Evolutionary conservation across 2,329 filamentous ascomycete genomes (phyloP).

Genomic region (Talaromyces pinophilus): DNA sequence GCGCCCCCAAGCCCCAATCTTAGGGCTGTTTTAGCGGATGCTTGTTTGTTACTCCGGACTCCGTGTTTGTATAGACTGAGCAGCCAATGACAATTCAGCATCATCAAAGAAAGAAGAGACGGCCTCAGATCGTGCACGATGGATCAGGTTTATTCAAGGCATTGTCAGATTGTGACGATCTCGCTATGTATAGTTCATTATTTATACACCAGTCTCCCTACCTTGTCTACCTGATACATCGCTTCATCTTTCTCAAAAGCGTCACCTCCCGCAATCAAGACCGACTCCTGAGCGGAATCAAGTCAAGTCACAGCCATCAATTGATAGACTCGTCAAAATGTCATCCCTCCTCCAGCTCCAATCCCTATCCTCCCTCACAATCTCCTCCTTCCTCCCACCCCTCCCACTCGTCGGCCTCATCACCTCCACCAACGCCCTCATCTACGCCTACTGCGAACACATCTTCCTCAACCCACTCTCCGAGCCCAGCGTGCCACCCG

Average conservation of each 20-base stretch:
- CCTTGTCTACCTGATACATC: not conserved
- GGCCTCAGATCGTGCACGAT: not conserved
- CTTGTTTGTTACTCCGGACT: slow-evolving; percentile 8
- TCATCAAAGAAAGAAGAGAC: not conserved
- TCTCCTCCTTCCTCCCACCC: slow-evolving; percentile 12
- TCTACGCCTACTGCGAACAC: slow-evolving; percentile 13
- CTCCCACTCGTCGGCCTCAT: slow-evolving; percentile 14
- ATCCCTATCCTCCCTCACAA: slow-evolving; percentile 7
- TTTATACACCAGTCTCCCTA: not conserved
- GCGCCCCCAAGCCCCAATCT: not conserved
- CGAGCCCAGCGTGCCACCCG: not conserved
- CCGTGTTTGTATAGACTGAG: not conserved
- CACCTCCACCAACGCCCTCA: slow-evolving; percentile 17
- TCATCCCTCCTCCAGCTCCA: slow-evolving; percentile 1
- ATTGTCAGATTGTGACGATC: not conserved
- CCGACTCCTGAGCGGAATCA: not conserved
- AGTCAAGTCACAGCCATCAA: not conserved
- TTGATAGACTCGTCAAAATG: not conserved
- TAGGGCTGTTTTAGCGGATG: not conserved
- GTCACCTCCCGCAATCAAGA: not conserved
- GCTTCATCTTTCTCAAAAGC: not conserved
- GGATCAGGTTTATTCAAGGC: not conserved
- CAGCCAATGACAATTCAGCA: not conserved
- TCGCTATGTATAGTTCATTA: not conserved
- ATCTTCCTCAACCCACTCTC: slow-evolving; percentile 12